Conservation (phyloP, 257 asterid genomes). For the Solanum acaule region DNA sequence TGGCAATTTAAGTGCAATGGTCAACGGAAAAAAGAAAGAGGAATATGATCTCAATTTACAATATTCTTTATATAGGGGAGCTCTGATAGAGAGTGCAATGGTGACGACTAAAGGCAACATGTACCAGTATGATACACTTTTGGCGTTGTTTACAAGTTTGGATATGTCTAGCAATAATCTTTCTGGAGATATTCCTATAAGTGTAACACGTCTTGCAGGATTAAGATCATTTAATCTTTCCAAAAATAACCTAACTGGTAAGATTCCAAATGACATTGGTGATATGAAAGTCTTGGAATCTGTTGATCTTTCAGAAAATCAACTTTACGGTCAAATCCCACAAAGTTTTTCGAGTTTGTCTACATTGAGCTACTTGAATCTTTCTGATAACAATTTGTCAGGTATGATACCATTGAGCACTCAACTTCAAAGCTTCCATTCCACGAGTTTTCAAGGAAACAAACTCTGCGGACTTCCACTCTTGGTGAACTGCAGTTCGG, state of each 20-base stretch:
- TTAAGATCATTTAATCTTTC: slow-evolving; percentile 19
- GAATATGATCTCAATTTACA: neutral
- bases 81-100: neutral
- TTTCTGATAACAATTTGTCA: slow-evolving; percentile 6
- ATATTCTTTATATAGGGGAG: neutral
- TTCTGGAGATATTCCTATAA: slow-evolving; percentile 20
- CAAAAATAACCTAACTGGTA: slow-evolving; percentile 15
- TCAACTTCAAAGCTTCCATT: slow-evolving; percentile 6
- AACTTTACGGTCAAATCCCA: slow-evolving; percentile 4
- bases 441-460: neutral
- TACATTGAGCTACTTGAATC: neutral
- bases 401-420: slow-evolving; percentile 1
- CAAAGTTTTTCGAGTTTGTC: neutral
- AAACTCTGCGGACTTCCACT: neutral
- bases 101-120: slow-evolving; percentile 10
- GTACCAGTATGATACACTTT: neutral
- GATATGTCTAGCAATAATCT: slow-evolving; percentile 19
- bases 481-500: neutral
- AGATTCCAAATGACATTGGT: slow-evolving; percentile 16
- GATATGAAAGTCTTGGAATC: slow-evolving; percentile 1
- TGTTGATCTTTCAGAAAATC: slow-evolving; percentile 1
- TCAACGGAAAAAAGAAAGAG: neutral
- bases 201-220: slow-evolving; percentile 7
- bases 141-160: slow-evolving; percentile 6
- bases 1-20: slow-evolving; percentile 23